Conservation (phyloP, 805 yeast genomes). For the Hanseniaspora lachancei region DNA sequence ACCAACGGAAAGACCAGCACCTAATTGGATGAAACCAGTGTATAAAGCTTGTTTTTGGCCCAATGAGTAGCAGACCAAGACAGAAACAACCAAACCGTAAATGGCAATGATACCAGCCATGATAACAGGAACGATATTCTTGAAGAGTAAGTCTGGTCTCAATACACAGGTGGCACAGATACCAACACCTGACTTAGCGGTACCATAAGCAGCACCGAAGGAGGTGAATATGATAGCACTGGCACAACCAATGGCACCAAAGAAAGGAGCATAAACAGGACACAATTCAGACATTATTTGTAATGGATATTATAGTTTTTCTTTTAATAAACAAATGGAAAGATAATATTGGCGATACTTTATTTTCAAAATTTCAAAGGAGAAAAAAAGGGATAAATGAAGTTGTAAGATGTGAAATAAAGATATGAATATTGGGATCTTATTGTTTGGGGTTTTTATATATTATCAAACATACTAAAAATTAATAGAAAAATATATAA, state of each 20-base stretch:
- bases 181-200: conserved; percentile 99
- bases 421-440: too few relatives aligned
- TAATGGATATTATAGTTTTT: neutral
- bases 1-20: conserved; percentile 97
- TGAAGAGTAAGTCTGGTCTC: conserved; percentile 91
- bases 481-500: too few relatives aligned
- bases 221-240: conserved; percentile 98
- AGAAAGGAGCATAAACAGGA: conserved; percentile 63
- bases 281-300: conserved; percentile 16
- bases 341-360: neutral
- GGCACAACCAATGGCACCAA: conserved; percentile 98
- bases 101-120: conserved; percentile 99
- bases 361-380: neutral
- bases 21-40: conserved; percentile 95
- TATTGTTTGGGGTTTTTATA: too few relatives aligned
- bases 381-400: too few relatives aligned
- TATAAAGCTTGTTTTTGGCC: conserved; percentile 84
- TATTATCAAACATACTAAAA: too few relatives aligned
- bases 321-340: neutral
- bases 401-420: neutral
- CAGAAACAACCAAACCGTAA: conserved; percentile 93
- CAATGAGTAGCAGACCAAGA: conserved; percentile 78
- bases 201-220: conserved; percentile 98
- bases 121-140: conserved; percentile 89
- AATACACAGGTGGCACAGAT: conserved; percentile 95